A percentile compares a stretch with the other conserved stretches of the same genome.
These are phyloP conservation scores for Aciculosporium take DNA, from an alignment of 2,329 filamentous ascomycete genomes.

Conservation along the genomic window DNA sequence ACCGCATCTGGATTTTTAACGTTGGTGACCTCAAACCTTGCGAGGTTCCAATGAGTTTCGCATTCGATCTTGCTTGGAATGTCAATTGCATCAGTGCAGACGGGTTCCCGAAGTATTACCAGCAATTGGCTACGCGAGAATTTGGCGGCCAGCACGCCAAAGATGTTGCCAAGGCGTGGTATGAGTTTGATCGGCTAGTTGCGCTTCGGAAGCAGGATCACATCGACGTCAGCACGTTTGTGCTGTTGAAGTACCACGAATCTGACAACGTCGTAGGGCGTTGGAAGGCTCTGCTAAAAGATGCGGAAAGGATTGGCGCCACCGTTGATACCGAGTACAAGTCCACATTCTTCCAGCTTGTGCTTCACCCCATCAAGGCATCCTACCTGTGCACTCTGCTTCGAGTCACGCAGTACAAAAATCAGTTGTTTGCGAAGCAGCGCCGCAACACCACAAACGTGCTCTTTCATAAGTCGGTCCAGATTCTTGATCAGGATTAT, in stretches of 20 bases:
- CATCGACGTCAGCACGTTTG: slow-evolving; percentile 41
- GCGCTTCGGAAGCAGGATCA: slow-evolving; percentile 46
- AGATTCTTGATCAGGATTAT: slow-evolving; percentile 38
- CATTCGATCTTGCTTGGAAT: slow-evolving; percentile 43
- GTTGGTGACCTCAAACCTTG: slow-evolving; percentile 47
- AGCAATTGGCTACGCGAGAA: slow-evolving; percentile 32
- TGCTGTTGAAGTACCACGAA: slow-evolving; percentile 45
- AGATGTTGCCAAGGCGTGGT: slow-evolving; percentile 33
- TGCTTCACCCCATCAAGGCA: slow-evolving; percentile 45
- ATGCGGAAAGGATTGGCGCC: slow-evolving; percentile 31
- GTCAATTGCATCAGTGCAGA: slow-evolving; percentile 28
- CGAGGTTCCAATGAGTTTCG: slow-evolving; percentile 40
- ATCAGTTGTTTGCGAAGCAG: slow-evolving; percentile 40
- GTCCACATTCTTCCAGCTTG: slow-evolving; percentile 44
- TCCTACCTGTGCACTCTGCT: slow-evolving; percentile 39
- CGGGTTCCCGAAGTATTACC: slow-evolving; percentile 27
- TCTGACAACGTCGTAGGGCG: slow-evolving; percentile 37
- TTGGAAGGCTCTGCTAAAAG: slow-evolving; percentile 34
- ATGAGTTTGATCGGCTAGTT: slow-evolving; percentile 34
- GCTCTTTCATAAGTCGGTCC: slow-evolving; percentile 30
- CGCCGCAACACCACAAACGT: slow-evolving; percentile 41
- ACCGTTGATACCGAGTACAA: slow-evolving; percentile 27
- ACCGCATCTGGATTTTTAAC: slow-evolving; percentile 48
- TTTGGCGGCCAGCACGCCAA: slow-evolving; percentile 33
- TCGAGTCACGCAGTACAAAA: slow-evolving; percentile 30